Evolutionary conservation across 306 rosid species (phyloP), one percentile per base, ranked within the genome.

Genomic region (Abrus pulchellus): DNA sequence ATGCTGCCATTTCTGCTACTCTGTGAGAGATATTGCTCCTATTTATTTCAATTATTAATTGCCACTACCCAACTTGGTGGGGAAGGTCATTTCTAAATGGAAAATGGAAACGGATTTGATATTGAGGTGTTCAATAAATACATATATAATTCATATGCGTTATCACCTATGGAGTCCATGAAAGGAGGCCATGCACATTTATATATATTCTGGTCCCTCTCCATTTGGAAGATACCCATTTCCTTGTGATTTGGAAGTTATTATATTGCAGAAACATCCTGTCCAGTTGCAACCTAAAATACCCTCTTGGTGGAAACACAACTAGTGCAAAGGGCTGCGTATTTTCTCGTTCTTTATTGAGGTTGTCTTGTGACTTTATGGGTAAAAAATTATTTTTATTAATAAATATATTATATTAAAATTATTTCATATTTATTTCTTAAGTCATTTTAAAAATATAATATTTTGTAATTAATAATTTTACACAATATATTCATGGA

Each of bases 231-330:
- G 29, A 50, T 57, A 44, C 47, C 45, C 61, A 70, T 80, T 76
- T n/a, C 32, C 20, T 70, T 43, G 8, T 34, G 36, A 40, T 32
- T 82, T 62, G n/a, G n/a, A n/a, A n/a, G n/a, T n/a, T n/a, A n/a
- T n/a, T n/a, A n/a, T n/a, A 14, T 54, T 53, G 49, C 32, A n/a
- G 44, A 74, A 41, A 54, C 63, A 55, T 29, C 33, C 34, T 6
- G 43, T 69, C 74, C 79, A 11, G 44, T 30, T 76, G 74, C 5
- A 52, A 28, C 54, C 45, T 49, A 61, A 60, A 53, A 6, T 61
- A 48, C 28, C 74, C 43, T 50, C 20, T 20, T n/a, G 34, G 60
- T 72, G 80, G 76, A 72, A 54, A 33, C 76, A 34, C 44, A 54
- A 45, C 63, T 59, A 69, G 47, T 69, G 44, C 45, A 34, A 50